A percentile compares a stretch with the other conserved stretches of the same genome.
Evolutionary conservation across 2,329 filamentous ascomycete species (phyloP).

Genomic region (Ascochyta fabae): DNA sequence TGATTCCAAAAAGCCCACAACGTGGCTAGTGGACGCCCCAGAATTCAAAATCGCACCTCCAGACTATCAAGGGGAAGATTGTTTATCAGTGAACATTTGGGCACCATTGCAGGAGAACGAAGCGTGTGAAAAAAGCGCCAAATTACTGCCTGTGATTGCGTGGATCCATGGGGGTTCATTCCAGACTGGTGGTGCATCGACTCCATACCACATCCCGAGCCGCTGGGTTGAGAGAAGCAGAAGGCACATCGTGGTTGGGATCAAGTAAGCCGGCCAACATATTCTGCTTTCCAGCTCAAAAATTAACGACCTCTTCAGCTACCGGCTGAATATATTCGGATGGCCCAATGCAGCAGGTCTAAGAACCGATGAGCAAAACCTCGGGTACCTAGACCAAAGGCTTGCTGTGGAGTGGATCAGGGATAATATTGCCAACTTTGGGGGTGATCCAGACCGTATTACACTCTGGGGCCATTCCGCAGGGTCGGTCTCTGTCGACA

Average conservation of each 20-base stretch:
- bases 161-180: slow-evolving; percentile 59
- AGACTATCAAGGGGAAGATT: slow-evolving; percentile 51
- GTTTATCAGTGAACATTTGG: slow-evolving; percentile 57
- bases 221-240: slow-evolving; percentile 42
- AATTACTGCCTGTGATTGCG: slow-evolving; percentile 52
- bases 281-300: background rate
- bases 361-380: slow-evolving; percentile 38
- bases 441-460: slow-evolving; percentile 45
- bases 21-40: slow-evolving; percentile 33
- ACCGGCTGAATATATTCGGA: slow-evolving; percentile 50
- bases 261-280: slow-evolving; percentile 33
- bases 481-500: slow-evolving; percentile 52
- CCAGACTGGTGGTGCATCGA: slow-evolving; percentile 51
- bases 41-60: slow-evolving; percentile 27
- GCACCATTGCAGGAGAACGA: slow-evolving; percentile 34
- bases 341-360: slow-evolving; percentile 47
- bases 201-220: slow-evolving; percentile 46
- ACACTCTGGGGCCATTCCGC: slow-evolving; percentile 50
- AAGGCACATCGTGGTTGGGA: slow-evolving; percentile 43
- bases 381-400: slow-evolving; percentile 50
- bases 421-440: slow-evolving; percentile 48
- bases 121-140: slow-evolving; percentile 3
- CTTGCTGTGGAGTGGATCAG: slow-evolving; percentile 48
- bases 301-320: slow-evolving; percentile 17
- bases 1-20: slow-evolving; percentile 18